A percentile compares a stretch with the other conserved stretches of the same genome.
Evolutionary conservation across 2,329 filamentous ascomycete genomes (phyloP).

Genomic region (Aureobasidium sp.): DNA sequence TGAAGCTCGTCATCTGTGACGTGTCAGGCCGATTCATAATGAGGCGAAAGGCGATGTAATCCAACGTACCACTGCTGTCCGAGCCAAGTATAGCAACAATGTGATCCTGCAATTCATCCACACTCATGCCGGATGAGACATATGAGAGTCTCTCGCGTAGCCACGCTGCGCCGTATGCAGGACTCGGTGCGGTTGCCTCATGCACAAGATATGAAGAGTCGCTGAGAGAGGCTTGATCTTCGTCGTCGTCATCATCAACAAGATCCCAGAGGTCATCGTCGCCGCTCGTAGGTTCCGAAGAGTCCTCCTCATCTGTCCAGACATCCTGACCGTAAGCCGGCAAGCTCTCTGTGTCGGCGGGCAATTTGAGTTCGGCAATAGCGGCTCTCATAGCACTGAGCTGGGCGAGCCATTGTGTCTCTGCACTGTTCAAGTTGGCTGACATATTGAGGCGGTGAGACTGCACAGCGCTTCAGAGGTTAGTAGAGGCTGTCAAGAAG

Average conservation of each 20-base stretch:
- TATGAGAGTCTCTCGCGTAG: constrained; percentile 59
- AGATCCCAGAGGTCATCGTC: constrained; percentile 89
- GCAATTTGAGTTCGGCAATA: constrained; percentile 62
- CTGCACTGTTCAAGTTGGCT: constrained; percentile 33
- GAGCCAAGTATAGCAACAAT: constrained; percentile 67
- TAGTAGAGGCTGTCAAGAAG: background rate
- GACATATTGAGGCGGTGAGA: constrained; percentile 28
- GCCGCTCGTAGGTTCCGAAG: constrained; percentile 53
- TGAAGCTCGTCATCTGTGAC: constrained; percentile 70
- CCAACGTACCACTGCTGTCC: constrained; percentile 42
- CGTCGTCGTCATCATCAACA: constrained; percentile 64
- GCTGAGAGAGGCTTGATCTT: constrained; percentile 58
- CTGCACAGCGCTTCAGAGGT: background rate
- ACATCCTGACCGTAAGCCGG: constrained; percentile 50
- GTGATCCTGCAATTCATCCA: constrained; percentile 67
- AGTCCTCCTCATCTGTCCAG: constrained; percentile 59
- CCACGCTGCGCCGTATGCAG: constrained; percentile 57
- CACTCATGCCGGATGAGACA: constrained; percentile 63
- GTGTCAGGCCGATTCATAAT: background rate
- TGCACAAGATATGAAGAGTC: constrained; percentile 54
- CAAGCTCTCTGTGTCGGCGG: constrained; percentile 36
- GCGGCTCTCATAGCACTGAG: constrained; percentile 80
- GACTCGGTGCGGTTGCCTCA: constrained; percentile 22
- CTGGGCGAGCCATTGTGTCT: constrained; percentile 75
- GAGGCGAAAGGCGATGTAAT: background rate